Base-by-base conservation (phyloP, 2,329 filamentous ascomycete genomes). In the Ceratocystis eucalypticola region DNA sequence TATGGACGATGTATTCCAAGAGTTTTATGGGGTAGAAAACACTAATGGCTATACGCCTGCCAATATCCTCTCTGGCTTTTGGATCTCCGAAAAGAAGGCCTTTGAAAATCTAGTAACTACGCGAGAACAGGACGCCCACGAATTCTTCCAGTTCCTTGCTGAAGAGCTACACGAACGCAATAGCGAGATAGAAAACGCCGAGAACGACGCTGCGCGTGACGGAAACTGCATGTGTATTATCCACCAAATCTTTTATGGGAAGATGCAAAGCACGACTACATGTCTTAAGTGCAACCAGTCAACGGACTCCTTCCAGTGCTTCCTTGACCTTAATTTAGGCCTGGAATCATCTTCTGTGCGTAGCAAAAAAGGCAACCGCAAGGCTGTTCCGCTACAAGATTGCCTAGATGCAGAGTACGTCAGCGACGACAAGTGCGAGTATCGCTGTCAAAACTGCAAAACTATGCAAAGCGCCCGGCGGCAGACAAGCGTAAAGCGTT, bases 121-220 rank as follows among this genome's bases (percentile, higher is more conserved):
- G 71, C 90, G 92, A 72, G 93, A 97, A 76, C 93, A 97, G 77
- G 93, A 97, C 73, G 93, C 93, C 0, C 93, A 97, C 73, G 93
- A 97, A 74, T 97, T 96, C 76, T 95, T 96, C 75, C 91, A 96
- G 74, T 96, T 96, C 73, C 83, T 97, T 44, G 88, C 95, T 45
- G 93, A 96, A 77, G 89, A 94, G 71, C 81, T 99, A 17, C 93
- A 96, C 73, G 85, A 88, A 72, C 83, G 91, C 50, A 94, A 92
- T 71, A 86, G 86, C 15, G 86, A 89, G 70, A 37, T 61, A 22
- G 66, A 68, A 20, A 82, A 83, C 48, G 17, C 8, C 17, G 87
- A 85, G 72, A 82, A 79, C 71, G 82, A 82, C 37, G 82, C 74
- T 63, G 82, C 78, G 69, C 83, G 80, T 69, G 82, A 84, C 72